phyloP scores from a whole-genome alignment of 345 rosid species.

The Passiflora organensis region DNA sequence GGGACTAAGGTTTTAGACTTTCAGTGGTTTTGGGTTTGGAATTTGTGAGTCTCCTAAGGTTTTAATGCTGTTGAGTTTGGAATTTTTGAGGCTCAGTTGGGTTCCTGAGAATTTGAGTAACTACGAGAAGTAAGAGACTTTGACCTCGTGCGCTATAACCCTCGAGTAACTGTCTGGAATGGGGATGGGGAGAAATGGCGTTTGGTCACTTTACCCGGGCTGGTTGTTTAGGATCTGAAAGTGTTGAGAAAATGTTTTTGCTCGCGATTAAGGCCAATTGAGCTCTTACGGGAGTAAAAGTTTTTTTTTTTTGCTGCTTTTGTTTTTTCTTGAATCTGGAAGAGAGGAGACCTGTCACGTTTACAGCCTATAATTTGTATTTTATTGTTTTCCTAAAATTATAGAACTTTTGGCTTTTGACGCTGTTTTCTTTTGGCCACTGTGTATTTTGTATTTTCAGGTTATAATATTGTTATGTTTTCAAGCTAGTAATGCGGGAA shows the following conservation, averaged over 20 bases:
- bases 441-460: not conserved
- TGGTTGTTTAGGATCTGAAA: not conserved
- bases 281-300: slow-evolving; percentile 7
- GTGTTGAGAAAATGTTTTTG: slow-evolving; percentile 11
- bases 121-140: slow-evolving; percentile 7
- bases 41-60: slow-evolving; percentile 23
- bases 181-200: too few relatives aligned
- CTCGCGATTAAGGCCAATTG: slow-evolving; percentile 14
- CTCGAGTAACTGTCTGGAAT: not conserved
- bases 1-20: slow-evolving; percentile 32
- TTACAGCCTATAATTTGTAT: not conserved
- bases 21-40: not conserved
- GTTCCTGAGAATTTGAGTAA: slow-evolving; percentile 11
- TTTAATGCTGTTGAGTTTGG: slow-evolving; percentile 4
- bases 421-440: not conserved
- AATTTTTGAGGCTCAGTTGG: slow-evolving; percentile 1
- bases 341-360: slow-evolving; percentile 17
- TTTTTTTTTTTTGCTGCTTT: slow-evolving; percentile 14
- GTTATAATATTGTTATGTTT: slow-evolving; percentile 41
- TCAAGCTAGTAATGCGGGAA: slow-evolving; percentile 38
- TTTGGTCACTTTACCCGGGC: not conserved
- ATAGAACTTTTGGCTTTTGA: not conserved
- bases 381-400: too few relatives aligned
- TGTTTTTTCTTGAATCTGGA: slow-evolving; percentile 9
- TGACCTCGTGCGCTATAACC: not conserved